phyloP scores from a whole-genome alignment of 495 filamentous ascomycete species.

The Penicillium chermesinum region DNA sequence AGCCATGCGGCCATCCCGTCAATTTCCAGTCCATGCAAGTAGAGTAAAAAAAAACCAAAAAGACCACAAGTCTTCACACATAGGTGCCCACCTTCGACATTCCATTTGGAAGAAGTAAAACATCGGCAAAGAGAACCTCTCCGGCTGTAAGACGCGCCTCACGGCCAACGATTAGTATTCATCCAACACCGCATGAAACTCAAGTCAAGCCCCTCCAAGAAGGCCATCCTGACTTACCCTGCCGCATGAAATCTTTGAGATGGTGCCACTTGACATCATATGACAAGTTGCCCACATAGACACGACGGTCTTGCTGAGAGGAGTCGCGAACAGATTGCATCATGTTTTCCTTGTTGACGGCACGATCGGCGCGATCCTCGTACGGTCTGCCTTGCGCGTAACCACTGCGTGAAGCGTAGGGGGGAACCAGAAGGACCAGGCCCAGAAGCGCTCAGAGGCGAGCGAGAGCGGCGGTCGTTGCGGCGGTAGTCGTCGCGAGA shows the following conservation, averaged over 20 bases:
- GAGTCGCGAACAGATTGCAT: conserved; percentile 88
- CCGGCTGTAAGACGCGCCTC: conserved; percentile 60
- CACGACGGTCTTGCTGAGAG: conserved; percentile 96
- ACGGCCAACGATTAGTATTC: conserved; percentile 26
- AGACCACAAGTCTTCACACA: conserved; percentile 68
- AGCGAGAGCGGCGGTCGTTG: conserved; percentile 72
- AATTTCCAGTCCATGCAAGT: conserved; percentile 94
- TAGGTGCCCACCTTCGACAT: conserved; percentile 99
- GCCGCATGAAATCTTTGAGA: conserved; percentile 99
- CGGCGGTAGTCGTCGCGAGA: conserved; percentile 85
- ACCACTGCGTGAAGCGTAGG: conserved; percentile 53
- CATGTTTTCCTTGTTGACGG: conserved; percentile 83
- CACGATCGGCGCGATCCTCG: conserved; percentile 78
- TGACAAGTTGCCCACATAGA: conserved; percentile 97
- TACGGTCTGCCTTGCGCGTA: conserved; percentile 63
- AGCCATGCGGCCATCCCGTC: conserved; percentile 96
- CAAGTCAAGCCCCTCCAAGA: background rate
- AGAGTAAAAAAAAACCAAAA: no score
- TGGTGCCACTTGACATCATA: conserved; percentile 99
- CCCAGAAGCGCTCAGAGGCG: conserved; percentile 76
- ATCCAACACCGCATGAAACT: background rate
- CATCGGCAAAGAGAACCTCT: conserved; percentile 99
- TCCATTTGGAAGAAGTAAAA: conserved; percentile 99
- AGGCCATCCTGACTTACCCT: conserved; percentile 62
- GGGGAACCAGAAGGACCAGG: conserved; percentile 61